Conservation (phyloP, 345 rosid genomes). For the Schrenkiella parvula region DNA sequence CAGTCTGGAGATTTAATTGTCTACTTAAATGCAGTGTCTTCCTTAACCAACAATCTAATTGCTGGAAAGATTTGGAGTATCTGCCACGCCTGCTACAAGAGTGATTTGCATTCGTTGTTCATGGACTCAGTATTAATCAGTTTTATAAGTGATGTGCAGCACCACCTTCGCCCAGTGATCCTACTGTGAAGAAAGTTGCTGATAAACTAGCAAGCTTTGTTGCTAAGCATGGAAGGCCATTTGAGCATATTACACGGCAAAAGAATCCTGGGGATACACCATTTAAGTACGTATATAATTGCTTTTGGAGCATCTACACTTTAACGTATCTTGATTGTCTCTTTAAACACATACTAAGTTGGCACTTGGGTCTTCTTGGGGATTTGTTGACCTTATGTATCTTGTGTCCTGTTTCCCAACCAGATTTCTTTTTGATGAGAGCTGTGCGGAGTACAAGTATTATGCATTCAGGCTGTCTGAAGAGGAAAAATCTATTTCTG, state of each 20-base stretch:
- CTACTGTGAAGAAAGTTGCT: slow-evolving; percentile 94
- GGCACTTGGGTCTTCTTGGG: neutral
- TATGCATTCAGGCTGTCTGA: slow-evolving; percentile 68
- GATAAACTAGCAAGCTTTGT: slow-evolving; percentile 97
- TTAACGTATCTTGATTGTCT: neutral
- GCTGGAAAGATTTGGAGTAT: slow-evolving; percentile 94
- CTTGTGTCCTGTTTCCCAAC: slow-evolving; percentile 14
- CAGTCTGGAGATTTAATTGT: slow-evolving; percentile 77
- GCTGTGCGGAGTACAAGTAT: slow-evolving; percentile 80
- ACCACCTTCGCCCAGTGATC: slow-evolving; percentile 82
- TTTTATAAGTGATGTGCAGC: slow-evolving; percentile 99
- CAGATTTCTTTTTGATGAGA: slow-evolving; percentile 88
- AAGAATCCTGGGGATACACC: slow-evolving; percentile 98
- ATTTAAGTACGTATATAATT: slow-evolving; percentile 56
- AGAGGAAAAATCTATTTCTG: slow-evolving; percentile 68
- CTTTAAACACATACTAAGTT: neutral
- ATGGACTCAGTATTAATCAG: slow-evolving; percentile 98
- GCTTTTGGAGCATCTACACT: neutral
- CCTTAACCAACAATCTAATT: slow-evolving; percentile 78
- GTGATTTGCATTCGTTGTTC: slow-evolving; percentile 97
- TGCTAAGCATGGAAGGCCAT: slow-evolving; percentile 95
- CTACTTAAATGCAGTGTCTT: slow-evolving; percentile 94
- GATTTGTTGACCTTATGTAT: slow-evolving; percentile 1
- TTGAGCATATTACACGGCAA: slow-evolving; percentile 86
- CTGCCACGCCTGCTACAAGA: slow-evolving; percentile 93